Conservation (phyloP, 495 filamentous ascomycete genomes). For the Clavariopsis aquatica region DNA sequence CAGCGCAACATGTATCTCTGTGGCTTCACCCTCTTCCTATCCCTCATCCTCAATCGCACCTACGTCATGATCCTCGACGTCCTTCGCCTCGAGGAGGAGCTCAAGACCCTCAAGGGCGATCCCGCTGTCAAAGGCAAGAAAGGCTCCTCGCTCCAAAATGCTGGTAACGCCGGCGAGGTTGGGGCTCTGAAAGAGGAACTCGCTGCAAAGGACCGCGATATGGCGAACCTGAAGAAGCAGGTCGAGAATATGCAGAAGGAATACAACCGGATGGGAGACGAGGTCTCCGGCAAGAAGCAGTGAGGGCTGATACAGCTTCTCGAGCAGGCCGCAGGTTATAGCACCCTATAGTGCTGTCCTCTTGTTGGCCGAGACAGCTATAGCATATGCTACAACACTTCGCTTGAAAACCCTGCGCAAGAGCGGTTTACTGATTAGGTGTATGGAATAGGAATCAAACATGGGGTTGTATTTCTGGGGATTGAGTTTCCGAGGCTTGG, state of each 20-base stretch:
- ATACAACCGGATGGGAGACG: slow-evolving; percentile 81
- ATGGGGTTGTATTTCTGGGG: no score
- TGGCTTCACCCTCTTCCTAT: slow-evolving; percentile 98
- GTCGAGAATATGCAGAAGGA: slow-evolving; percentile 85
- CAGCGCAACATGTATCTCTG: slow-evolving; percentile 99
- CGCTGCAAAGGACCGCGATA: slow-evolving; percentile 47
- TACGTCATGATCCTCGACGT: slow-evolving; percentile 96
- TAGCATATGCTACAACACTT: background rate
- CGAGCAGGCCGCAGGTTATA: background rate
- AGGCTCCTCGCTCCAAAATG: slow-evolving; percentile 62
- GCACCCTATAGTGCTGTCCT: no score
- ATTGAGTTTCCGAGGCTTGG: no score
- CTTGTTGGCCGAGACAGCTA: background rate
- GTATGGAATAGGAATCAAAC: no score
- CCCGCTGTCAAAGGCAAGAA: slow-evolving; percentile 73
- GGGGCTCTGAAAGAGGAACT: slow-evolving; percentile 63
- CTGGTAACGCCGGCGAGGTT: slow-evolving; percentile 73
- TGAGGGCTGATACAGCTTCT: background rate
- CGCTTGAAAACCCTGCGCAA: background rate
- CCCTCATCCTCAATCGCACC: slow-evolving; percentile 97
- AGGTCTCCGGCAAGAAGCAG: slow-evolving; percentile 55
- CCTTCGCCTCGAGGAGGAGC: slow-evolving; percentile 87
- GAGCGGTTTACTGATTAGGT: no score
- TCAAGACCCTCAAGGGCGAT: slow-evolving; percentile 82
- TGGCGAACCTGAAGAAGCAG: slow-evolving; percentile 63